Evolutionary conservation across 192 early-diverging fungal genomes (phyloP), one percentile per base, ranked within the genome.

Genomic region (Coemansia sp.): DNA sequence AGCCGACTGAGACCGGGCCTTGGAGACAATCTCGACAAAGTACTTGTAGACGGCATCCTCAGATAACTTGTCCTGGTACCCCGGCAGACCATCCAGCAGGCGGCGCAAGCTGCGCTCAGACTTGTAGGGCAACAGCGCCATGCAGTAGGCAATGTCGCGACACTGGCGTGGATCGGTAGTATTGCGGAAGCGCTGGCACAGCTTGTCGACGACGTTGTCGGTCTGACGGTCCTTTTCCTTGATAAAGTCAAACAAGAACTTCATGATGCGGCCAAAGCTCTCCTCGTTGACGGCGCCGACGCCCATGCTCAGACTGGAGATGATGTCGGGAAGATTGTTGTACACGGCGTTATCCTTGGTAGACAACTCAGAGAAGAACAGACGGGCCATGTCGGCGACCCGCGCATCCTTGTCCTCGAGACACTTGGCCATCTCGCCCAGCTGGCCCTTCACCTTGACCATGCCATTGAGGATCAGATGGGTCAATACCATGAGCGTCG

Each of bases 261-360:
- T 90, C 93, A 99, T 97, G 54, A 99, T 95, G 50, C 86, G 89
- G 24, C 79, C 85, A 84, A 96, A 98, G 39, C 84, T 84, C 35
- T 90, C 89, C 75, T 99, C 96, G 50, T 88, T 82, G 27, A 98
- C 88, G 6, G 89, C 87, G 64, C 72, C 75, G 6, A 85, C 69
- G 50, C 85, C 87, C 34, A 82, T 79, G 16, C 92, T 93, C 64
- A 99, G 81, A 66, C 94, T 97, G 69, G 90, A 93, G 72, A 98
- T 96, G 42, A 98, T 98, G 80, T 99, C 98, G 1, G 96, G 94
- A 72, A 99, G 83, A 76, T 99, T 99, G 81, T 99, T 99, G 86
- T 99, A 99, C 21, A 99, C 90, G 10, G 96, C 94, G 72, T 98
- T 98, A 76, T 98, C 98, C 75, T 99, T 99, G 31, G 90, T 89